Base-by-base conservation (phyloP, 192 early-diverging fungal genomes). In the Linnemannia zychae region DNA sequence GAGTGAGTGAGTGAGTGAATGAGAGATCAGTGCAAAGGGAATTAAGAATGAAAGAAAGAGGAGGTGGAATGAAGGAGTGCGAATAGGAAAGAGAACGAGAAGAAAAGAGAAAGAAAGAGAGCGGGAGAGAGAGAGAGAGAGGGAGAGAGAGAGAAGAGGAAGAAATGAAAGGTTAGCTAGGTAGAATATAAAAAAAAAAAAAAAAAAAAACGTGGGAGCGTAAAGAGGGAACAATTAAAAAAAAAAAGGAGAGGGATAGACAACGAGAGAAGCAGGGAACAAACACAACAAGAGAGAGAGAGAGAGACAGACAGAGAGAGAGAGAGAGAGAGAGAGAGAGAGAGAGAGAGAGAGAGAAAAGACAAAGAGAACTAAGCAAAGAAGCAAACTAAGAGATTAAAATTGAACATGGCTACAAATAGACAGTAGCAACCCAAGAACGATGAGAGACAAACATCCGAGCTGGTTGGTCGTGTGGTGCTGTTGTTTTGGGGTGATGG, bases 1-100 rank as follows among this genome's bases (percentile, higher is more conserved):
- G 50, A 33, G 34, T 52, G 52, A 72, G 47, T 44, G 57, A 46
- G 22, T 40, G 24, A 65, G 57, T 40, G 17, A 57, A 38, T 17
- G 36, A 65, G 33, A 67, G 74, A 46, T 37, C 16, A 38, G 67
- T 33, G 67, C n/a, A n/a, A 77, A 50, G 33, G 69, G 16, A 40
- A 44, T 13, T n/a, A n/a, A 38, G 68, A 40, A 37, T 13, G 68
- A 37, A 16, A 63, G 38, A 52, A n/a, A 38, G 38, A 47, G 49
- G 38, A 37, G 20, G 46, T 24, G 36, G 34, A 69, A 33, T 34
- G 44, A 73, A 73, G 24, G 53, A 37, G 24, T 31, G 57, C 2
- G 40, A 36, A 13, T 66, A 15, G 38, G 13, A 17, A 47, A 33
- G 40, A 18, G 13, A 75, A 24, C 17, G 18, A 66, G 24, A 48